Percentiles rank a stretch among this genome's conserved stretches.
Evolutionary conservation across 1,284 basidiomycete species (phyloP).

Genomic region (Pseudozyma sp.): DNA sequence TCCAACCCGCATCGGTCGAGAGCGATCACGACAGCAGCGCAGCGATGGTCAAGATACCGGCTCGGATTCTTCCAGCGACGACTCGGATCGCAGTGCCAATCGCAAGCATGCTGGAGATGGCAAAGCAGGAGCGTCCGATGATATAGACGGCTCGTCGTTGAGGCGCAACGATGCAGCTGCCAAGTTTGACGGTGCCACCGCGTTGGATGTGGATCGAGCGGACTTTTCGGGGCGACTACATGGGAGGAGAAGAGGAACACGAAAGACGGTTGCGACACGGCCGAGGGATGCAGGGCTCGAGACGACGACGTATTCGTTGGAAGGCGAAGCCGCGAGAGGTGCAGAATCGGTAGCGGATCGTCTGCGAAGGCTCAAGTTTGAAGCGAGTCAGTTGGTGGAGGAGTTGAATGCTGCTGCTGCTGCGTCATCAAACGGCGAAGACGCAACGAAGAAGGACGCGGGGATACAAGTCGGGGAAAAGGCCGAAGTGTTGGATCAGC

Average conservation of each 20-base stretch:
- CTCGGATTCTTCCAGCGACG: conserved; percentile 27
- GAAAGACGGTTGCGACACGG: conserved; percentile 6
- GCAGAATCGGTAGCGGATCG: conserved; percentile 33
- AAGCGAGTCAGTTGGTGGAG: conserved; percentile 44
- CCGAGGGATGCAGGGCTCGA: conserved; percentile 43
- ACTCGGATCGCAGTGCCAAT: conserved; percentile 20
- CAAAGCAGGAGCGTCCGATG: conserved; percentile 10
- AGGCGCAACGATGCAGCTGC: conserved; percentile 24
- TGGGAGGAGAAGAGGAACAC: not conserved
- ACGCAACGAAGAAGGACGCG: not conserved
- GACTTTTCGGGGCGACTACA: conserved; percentile 40
- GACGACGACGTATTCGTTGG: conserved; percentile 36
- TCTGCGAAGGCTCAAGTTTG: conserved; percentile 46
- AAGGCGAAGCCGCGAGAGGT: not conserved
- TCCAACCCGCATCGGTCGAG: conserved; percentile 1
- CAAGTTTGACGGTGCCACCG: conserved; percentile 33
- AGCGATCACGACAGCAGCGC: conserved; percentile 15
- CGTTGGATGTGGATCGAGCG: conserved; percentile 6
- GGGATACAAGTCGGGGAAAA: conserved; percentile 14
- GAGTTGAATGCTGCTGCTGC: conserved; percentile 18
- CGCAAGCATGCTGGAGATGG: conserved; percentile 34
- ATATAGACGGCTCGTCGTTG: conserved; percentile 34
- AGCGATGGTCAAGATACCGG: conserved; percentile 4
- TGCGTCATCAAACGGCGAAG: not conserved
- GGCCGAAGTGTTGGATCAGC: conserved; percentile 29